These are phyloP conservation scores for Microbotryomycetes sp. DNA, from an alignment of 1,284 basidiomycete species.

Conservation along the genomic window DNA sequence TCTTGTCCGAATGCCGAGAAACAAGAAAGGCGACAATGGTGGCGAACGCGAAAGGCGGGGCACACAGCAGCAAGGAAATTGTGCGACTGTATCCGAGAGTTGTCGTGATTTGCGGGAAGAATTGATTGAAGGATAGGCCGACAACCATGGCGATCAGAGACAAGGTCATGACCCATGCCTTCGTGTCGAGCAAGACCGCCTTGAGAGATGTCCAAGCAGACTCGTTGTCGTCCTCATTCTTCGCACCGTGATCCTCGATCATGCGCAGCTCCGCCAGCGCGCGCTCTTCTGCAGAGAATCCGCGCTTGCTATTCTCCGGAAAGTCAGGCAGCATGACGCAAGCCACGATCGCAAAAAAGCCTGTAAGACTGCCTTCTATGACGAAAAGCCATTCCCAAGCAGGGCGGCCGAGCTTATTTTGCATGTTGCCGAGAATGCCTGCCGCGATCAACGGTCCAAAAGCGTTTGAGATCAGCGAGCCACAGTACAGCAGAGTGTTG, in stretches of 20 bases:
- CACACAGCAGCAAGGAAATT: constrained; percentile 41
- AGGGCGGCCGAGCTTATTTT: constrained; percentile 57
- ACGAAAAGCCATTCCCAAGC: constrained; percentile 75
- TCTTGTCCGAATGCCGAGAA: constrained; percentile 57
- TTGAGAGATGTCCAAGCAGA: constrained; percentile 52
- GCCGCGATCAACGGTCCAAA: constrained; percentile 47
- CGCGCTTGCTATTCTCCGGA: constrained; percentile 33
- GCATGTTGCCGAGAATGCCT: constrained; percentile 61
- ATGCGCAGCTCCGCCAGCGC: constrained; percentile 62
- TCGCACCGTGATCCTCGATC: constrained; percentile 66
- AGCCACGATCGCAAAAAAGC: constrained; percentile 51
- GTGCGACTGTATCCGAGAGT: constrained; percentile 45
- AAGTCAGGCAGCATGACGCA: constrained; percentile 71
- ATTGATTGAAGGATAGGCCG: constrained; percentile 52
- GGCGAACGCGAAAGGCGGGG: constrained; percentile 39
- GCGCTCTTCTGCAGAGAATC: constrained; percentile 51
- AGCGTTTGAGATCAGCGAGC: constrained; percentile 58
- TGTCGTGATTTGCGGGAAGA: constrained; percentile 47
- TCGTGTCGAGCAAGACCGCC: constrained; percentile 45
- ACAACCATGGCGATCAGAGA: constrained; percentile 40
- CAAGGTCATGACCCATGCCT: constrained; percentile 45
- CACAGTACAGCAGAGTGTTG: constrained; percentile 60
- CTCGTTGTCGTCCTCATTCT: constrained; percentile 51
- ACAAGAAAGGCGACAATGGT: constrained; percentile 47
- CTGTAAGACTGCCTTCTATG: constrained; percentile 49